These are phyloP conservation scores for Phaeotremella skinneri DNA, from an alignment of 768 basidiomycete genomes.

Conservation along the genomic window DNA sequence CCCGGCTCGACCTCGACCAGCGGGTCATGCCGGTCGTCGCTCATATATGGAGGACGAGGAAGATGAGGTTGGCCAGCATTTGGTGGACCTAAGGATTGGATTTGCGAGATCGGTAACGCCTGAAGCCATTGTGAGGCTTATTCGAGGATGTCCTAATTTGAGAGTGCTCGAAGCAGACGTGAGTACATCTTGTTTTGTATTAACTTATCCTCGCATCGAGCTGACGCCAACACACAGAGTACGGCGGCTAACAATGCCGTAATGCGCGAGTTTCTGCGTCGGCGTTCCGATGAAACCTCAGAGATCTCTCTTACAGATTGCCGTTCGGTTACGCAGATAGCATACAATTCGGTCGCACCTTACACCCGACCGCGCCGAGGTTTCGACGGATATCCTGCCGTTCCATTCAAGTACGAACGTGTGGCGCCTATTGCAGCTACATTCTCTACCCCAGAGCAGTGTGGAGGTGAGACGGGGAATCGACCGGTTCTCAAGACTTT, in stretches of 20 bases:
- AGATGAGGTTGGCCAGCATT: slow-evolving; percentile 14
- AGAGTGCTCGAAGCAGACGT: slow-evolving; percentile 69
- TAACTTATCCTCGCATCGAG: neutral
- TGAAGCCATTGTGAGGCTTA: slow-evolving; percentile 63
- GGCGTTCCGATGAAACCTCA: slow-evolving; percentile 8
- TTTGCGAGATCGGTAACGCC: slow-evolving; percentile 65
- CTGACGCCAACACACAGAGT: slow-evolving; percentile 20
- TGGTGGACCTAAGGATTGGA: slow-evolving; percentile 47
- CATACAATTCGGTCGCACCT: slow-evolving; percentile 10
- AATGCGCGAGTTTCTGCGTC: slow-evolving; percentile 26
- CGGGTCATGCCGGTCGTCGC: neutral
- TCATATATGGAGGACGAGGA: neutral
- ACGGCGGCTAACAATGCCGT: slow-evolving; percentile 30
- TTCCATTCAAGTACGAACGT: slow-evolving; percentile 26
- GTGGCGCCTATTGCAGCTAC: too few species aligned
- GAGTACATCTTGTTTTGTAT: slow-evolving; percentile 21
- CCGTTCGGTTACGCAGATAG: slow-evolving; percentile 19
- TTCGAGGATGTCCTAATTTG: slow-evolving; percentile 64
- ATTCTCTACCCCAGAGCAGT: neutral
- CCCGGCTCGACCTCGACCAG: slow-evolving; percentile 45
- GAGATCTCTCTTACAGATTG: slow-evolving; percentile 35
- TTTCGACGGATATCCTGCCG: slow-evolving; percentile 19
- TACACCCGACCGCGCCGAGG: slow-evolving; percentile 15
- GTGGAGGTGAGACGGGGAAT: neutral
- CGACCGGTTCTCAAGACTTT: slow-evolving; percentile 32